Evolutionary conservation across 1,139 yeast species (phyloP).

Genomic region (Blastobotrys proliferans): DNA sequence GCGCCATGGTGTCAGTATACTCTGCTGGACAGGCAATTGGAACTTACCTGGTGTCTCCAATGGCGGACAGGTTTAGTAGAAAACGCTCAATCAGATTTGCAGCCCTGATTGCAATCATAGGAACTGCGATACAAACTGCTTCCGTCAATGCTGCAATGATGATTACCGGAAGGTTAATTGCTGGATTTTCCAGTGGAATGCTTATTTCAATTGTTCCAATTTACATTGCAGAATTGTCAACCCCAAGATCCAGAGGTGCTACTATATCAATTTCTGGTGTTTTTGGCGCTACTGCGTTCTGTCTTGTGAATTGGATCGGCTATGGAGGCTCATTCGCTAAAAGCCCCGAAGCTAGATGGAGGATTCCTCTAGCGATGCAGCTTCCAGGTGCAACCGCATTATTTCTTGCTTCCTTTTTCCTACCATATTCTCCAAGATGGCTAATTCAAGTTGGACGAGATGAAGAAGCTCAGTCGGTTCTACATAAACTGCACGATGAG

Average conservation of each 20-base stretch:
- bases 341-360: constrained; percentile 48
- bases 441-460: constrained; percentile 50
- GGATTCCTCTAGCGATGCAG: constrained; percentile 38
- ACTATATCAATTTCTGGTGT: constrained; percentile 65
- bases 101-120: constrained; percentile 52
- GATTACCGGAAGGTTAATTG: constrained; percentile 52
- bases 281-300: constrained; percentile 61
- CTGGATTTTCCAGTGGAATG: constrained; percentile 53
- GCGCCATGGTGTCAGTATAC: constrained; percentile 31
- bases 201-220: constrained; percentile 45
- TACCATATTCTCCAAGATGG: constrained; percentile 77
- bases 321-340: constrained; percentile 64
- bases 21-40: constrained; percentile 34
- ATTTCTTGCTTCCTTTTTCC: constrained; percentile 27
- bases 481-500: constrained; percentile 28
- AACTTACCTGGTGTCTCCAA: constrained; percentile 27
- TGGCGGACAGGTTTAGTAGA: constrained; percentile 30
- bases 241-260: constrained; percentile 57
- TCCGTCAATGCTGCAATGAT: constrained; percentile 34
- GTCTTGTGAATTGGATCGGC: constrained; percentile 75
- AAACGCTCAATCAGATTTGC: constrained; percentile 48
- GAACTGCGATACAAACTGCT: constrained; percentile 59
- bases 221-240: constrained; percentile 61
- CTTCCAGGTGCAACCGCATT: constrained; percentile 33
- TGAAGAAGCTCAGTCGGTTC: constrained; percentile 23